These are phyloP conservation scores for Suillus fuscotomentosus DNA, from an alignment of 768 basidiomycete species.

Conservation along the genomic window DNA sequence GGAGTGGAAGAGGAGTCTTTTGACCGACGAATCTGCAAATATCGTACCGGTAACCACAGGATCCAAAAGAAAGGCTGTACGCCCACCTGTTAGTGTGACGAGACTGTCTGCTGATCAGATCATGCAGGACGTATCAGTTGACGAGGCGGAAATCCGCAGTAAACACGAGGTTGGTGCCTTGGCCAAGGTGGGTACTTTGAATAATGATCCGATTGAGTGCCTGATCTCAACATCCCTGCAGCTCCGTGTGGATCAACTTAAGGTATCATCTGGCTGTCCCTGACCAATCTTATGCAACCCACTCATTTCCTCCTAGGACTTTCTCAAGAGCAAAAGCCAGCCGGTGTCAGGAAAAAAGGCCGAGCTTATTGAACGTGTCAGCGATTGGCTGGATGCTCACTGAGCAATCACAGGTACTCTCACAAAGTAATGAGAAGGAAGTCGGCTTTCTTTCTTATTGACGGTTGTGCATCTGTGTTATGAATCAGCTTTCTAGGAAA, in stretches of 20 bases:
- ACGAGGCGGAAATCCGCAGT: conserved; percentile 73
- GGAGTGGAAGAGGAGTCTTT: conserved; percentile 67
- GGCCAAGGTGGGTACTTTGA: conserved; percentile 54
- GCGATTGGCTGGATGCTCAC: conserved; percentile 55
- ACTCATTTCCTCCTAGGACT: conserved; percentile 47
- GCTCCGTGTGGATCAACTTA: conserved; percentile 78
- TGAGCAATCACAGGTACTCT: conserved; percentile 8
- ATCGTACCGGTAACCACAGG: conserved; percentile 46
- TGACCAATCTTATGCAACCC: conserved; percentile 4
- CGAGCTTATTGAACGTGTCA: conserved; percentile 65
- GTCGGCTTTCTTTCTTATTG: neutral
- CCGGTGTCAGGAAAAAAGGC: conserved; percentile 68
- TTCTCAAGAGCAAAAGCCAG: conserved; percentile 65
- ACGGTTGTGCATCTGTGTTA: neutral
- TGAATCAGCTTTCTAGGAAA: neutral
- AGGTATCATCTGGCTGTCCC: conserved; percentile 42
- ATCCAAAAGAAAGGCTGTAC: conserved; percentile 72
- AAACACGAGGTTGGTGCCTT: conserved; percentile 59
- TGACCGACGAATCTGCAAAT: conserved; percentile 63
- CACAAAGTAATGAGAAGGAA: neutral
- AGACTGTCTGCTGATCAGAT: conserved; percentile 3
- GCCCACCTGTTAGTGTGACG: conserved; percentile 26
- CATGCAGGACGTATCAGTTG: conserved; percentile 56
- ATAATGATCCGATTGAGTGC: neutral
- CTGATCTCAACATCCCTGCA: conserved; percentile 26